Evolutionary conservation across 495 filamentous ascomycete genomes (phyloP).

Genomic region (Daldinia caldariorum): DNA sequence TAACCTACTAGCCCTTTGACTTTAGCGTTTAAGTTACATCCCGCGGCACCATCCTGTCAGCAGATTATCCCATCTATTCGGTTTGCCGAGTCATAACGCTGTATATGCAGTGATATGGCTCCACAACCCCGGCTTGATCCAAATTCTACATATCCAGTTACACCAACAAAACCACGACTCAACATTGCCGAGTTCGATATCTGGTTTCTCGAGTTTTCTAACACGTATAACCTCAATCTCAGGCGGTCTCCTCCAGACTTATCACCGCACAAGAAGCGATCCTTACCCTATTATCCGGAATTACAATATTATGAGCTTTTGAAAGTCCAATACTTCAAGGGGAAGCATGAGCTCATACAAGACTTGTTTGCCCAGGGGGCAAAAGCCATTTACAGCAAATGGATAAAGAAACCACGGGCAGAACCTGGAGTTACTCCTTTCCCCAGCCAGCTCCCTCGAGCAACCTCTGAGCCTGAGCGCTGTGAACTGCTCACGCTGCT

Average conservation of each 20-base stretch:
- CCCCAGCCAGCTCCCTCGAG: conserved; percentile 30
- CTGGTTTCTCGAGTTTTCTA: conserved; percentile 49
- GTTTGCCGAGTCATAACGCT: conserved; percentile 20
- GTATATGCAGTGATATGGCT: conserved; percentile 20
- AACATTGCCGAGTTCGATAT: conserved; percentile 35
- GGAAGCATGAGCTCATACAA: conserved; percentile 28
- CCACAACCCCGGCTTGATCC: conserved; percentile 18
- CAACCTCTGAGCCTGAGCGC: conserved; percentile 42
- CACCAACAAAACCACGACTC: conserved; percentile 22
- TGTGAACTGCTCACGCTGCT: conserved; percentile 28
- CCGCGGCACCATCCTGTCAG: conserved; percentile 14
- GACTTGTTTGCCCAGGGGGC: conserved; percentile 38
- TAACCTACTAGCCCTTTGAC: conserved; percentile 12
- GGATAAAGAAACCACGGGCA: conserved; percentile 43
- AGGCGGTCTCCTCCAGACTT: conserved; percentile 36
- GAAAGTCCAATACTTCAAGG: conserved; percentile 37
- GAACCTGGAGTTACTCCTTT: conserved; percentile 32
- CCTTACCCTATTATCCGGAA: conserved; percentile 38
- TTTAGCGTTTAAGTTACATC: conserved; percentile 38
- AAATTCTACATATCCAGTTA: conserved; percentile 9
- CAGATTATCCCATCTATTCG: conserved; percentile 10
- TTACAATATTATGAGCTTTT: conserved; percentile 39
- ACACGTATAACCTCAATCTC: conserved; percentile 43
- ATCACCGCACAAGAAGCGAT: conserved; percentile 24
- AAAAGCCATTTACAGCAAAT: conserved; percentile 42